These are phyloP conservation scores for Emmonsia crescens DNA, from an alignment of 2,329 filamentous ascomycete species.

Conservation along the genomic window DNA sequence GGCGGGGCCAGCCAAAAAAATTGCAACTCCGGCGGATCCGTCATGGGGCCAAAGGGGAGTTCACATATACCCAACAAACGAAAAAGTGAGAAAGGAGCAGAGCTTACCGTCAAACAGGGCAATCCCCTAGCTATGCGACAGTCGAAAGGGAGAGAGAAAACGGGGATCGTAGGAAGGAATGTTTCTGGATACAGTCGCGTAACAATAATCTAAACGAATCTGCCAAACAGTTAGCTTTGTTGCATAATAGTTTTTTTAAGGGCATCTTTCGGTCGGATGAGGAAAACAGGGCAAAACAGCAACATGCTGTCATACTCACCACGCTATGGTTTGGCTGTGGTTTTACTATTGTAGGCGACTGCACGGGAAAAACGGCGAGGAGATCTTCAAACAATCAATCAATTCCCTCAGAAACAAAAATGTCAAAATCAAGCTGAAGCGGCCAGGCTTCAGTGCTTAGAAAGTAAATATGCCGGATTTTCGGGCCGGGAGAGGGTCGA, in stretches of 20 bases:
- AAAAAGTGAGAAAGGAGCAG: not conserved
- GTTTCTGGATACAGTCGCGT: not conserved
- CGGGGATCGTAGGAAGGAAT: not conserved
- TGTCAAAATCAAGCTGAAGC: constrained; percentile 13
- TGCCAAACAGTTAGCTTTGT: not conserved
- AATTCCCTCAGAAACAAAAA: not conserved
- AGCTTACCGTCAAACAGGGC: not conserved
- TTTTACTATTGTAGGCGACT: not conserved
- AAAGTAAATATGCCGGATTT: not conserved
- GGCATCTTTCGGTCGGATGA: not conserved
- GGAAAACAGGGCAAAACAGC: not conserved
- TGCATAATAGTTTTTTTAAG: not conserved
- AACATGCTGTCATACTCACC: not conserved
- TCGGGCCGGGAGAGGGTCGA: not conserved
- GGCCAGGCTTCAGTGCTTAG: constrained; percentile 21
- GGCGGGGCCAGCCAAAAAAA: not conserved
- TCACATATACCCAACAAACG: not conserved
- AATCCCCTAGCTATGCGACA: not conserved
- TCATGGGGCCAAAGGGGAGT: not conserved
- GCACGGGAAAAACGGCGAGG: not conserved
- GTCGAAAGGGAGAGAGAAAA: not conserved
- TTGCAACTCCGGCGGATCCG: not conserved
- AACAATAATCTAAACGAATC: not conserved
- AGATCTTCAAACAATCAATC: not conserved
- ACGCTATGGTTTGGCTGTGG: not conserved